Evolutionary conservation across 495 filamentous ascomycete genomes (phyloP).

Genomic region (Thermothielavioides terrestris): DNA sequence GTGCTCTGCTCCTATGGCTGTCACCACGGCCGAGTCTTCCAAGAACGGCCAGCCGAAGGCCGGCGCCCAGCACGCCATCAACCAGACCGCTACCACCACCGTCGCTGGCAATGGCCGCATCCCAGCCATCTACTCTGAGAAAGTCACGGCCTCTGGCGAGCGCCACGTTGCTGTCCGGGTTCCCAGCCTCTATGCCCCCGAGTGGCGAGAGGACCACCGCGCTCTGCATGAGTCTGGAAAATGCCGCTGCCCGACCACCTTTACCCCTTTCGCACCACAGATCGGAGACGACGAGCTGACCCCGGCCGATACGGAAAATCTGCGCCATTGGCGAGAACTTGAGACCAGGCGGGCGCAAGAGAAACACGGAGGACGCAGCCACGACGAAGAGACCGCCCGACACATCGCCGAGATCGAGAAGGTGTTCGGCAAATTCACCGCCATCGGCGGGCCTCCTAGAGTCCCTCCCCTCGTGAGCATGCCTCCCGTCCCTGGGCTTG

Average conservation of each 20-base stretch:
- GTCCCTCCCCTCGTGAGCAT: too few relatives aligned
- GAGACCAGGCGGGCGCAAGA: neutral
- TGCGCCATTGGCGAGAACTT: constrained; percentile 10
- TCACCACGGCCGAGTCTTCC: neutral
- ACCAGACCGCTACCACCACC: neutral
- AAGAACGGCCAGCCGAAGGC: neutral
- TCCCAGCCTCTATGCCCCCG: constrained; percentile 29
- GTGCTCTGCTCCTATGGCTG: neutral
- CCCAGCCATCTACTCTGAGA: constrained; percentile 23
- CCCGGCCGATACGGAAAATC: neutral
- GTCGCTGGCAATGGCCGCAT: neutral
- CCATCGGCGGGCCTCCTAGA: neutral
- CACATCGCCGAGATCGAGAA: constrained; percentile 12
- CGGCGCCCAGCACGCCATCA: neutral
- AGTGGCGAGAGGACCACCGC: constrained; percentile 35
- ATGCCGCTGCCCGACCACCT: constrained; percentile 27
- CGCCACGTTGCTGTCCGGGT: constrained; percentile 24
- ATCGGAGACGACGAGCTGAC: constrained; percentile 12
- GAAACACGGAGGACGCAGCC: neutral
- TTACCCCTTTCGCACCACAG: constrained; percentile 17
- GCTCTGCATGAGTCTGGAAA: constrained; percentile 23
- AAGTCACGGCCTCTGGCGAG: constrained; percentile 4
- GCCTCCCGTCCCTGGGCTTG: neutral
- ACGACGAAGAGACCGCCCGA: neutral
- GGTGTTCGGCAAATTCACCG: constrained; percentile 9